Percentiles rank a stretch among this genome's conserved stretches.
These are phyloP conservation scores for Sugiyamaella lignohabitans DNA, from an alignment of 805 yeast genomes.

Conservation along the genomic window DNA sequence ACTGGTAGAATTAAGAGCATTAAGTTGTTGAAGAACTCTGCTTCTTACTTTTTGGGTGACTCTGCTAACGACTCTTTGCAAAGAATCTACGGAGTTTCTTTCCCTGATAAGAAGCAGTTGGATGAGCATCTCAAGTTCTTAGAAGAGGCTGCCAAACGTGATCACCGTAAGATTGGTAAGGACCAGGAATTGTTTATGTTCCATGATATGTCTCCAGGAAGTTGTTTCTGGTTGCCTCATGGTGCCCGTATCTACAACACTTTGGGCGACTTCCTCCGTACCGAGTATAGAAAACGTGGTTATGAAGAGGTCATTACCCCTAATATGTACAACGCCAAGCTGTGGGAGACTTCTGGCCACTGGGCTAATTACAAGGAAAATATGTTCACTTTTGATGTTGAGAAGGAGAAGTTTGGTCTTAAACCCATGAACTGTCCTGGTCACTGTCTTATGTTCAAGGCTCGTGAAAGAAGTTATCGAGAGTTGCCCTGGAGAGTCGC, in stretches of 20 bases:
- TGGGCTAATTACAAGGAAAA: constrained; percentile 97
- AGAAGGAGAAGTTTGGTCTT: constrained; percentile 89
- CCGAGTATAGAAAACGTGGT: constrained; percentile 87
- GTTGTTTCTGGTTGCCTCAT: constrained; percentile 98
- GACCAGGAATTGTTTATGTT: constrained; percentile 95
- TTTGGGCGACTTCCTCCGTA: constrained; percentile 69
- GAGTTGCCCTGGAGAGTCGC: constrained; percentile 99
- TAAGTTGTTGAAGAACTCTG: constrained; percentile 90
- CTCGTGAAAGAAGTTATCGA: constrained; percentile 91
- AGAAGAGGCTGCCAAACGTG: constrained; percentile 91
- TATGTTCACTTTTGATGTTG: constrained; percentile 95
- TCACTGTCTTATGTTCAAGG: constrained; percentile 87
- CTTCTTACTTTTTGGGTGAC: constrained; percentile 94
- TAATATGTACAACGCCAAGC: constrained; percentile 93
- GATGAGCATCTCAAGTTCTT: constrained; percentile 90
- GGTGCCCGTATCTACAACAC: constrained; percentile 96
- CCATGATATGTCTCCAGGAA: constrained; percentile 96
- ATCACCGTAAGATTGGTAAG: constrained; percentile 89
- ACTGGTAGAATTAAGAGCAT: constrained; percentile 94
- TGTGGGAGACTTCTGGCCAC: constrained; percentile 99
- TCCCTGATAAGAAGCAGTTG: constrained; percentile 97
- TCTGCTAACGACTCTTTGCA: constrained; percentile 89
- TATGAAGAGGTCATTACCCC: constrained; percentile 99
- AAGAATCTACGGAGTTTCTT: constrained; percentile 94
- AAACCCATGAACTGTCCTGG: constrained; percentile 98